A percentile compares a stretch with the other conserved stretches of the same genome.
Conservation (phyloP, 2,329 filamentous ascomycete genomes). For the Balansia obtecta region DNA sequence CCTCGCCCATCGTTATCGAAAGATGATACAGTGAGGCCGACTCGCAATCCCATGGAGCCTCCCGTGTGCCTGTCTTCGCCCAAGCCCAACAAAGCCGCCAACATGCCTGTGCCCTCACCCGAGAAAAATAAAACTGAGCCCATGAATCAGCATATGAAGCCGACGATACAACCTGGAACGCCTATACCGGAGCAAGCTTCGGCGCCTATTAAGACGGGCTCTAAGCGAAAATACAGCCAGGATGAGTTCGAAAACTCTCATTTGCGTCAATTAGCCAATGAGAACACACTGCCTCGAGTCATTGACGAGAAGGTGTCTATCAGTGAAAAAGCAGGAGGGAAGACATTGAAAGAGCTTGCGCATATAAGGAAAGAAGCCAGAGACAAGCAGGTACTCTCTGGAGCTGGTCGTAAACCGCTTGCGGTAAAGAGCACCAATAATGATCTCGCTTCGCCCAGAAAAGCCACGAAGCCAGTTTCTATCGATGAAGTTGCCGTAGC, state of each 20-base stretch:
- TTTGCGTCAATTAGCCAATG: conserved; percentile 14
- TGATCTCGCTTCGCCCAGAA: conserved; percentile 45
- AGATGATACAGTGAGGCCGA: conserved; percentile 11
- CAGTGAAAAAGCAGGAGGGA: conserved; percentile 25
- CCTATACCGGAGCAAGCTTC: conserved; percentile 7
- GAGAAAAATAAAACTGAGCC: conserved; percentile 14
- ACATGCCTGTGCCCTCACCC: conserved; percentile 12
- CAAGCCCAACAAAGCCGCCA: conserved; percentile 10
- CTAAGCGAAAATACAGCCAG: conserved; percentile 46
- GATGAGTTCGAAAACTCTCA: conserved; percentile 36
- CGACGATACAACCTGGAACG: background rate
- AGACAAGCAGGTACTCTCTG: conserved; percentile 17
- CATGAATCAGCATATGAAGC: background rate
- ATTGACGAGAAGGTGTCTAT: conserved; percentile 15
- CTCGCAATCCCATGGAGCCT: conserved; percentile 16
- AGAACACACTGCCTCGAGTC: conserved; percentile 14
- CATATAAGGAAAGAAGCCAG: conserved; percentile 28
- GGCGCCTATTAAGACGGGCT: conserved; percentile 29
- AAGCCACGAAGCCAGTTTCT: conserved; percentile 23
- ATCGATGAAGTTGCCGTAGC: conserved; percentile 25
- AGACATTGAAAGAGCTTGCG: conserved; percentile 34
- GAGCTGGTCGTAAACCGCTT: conserved; percentile 33
- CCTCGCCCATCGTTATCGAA: conserved; percentile 11
- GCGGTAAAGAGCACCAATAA: conserved; percentile 48
- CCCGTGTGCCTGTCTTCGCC: conserved; percentile 20